Evolutionary conservation across 2,329 filamentous ascomycete genomes (phyloP), one percentile per base, ranked within the genome.

Genomic region (Juglanconis sp.): DNA sequence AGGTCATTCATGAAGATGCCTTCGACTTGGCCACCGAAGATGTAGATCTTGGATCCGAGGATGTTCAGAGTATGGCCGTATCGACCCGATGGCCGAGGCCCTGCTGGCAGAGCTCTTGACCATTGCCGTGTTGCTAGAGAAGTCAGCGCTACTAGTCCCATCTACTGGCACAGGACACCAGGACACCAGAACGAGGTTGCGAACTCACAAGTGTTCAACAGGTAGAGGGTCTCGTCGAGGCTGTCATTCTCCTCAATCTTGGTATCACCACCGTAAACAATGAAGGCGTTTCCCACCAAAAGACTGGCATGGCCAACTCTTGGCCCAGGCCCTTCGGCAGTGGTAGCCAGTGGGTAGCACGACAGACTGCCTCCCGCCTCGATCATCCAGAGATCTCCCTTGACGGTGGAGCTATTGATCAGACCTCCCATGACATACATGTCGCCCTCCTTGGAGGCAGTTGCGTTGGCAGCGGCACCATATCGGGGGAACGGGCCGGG

Each of bases 1-100:
- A 99, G 79, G 69, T 99, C 95, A 69, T 99, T 99, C 86, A 99
- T 98, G 71, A 99, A 99, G 71, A 89, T 93, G 4, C 94, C 95
- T 72, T 99, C 95, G 1, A 98, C 94, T 70, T 99, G 95, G 54
- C 95, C 95, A 71, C 95, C 95, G 72, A 99, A 99, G 35, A 99
- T 90, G 76, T 92, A 99, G 48, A 99, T 94, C 72, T 96, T 98
- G 62, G 95, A 98, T 32, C 94, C 94, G 2, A 99, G 78, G 46
- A 99, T 98, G 71, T 98, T 99, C 63, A 99, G 76, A 0, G 95
- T 96, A 73, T 99, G 95, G 5, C 96, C 95, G 68, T 99, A 99
- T 66, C 95, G 89, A 53, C 95, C 95, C 5, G 92, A 86, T 2
- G 95, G 95, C 61, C 93, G 85, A 42, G 90, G 86, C 2, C 93